Evolutionary conservation across 345 rosid species (phyloP), one percentile per base, ranked within the genome.

Genomic region (Salix viminalis): DNA sequence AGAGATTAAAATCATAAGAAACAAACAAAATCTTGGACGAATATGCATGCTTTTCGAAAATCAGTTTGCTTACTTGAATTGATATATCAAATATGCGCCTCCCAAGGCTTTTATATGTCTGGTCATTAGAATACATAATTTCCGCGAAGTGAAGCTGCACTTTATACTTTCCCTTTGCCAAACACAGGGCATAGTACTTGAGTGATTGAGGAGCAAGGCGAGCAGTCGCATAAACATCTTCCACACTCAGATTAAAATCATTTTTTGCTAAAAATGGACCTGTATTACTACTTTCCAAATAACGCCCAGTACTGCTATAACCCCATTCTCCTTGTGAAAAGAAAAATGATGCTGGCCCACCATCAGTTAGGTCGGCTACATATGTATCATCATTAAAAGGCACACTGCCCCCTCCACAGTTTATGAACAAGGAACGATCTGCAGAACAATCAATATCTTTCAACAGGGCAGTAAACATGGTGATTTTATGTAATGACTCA

Each of bases 101-200:
- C 15, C 99, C 97, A 10, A 87, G 77, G 85, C 99, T 95, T 60
- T 56, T 79, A 75, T 41, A 95, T 16, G 82, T 81, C 80, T 80
- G 65, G 46, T 87, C 88, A 70, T 86, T 21, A 3, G 94, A 71
- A 75, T 76, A 93, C 90, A 88, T 90, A 44, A 95, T 91, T 83
- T 95, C 99, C 24, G 99, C 93, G 75, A 95, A 95, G 79, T 93
- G 92, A 44, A 95, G 97, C 52, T 76, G 75, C 23, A 95, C 90
- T 52, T 82, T 89, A 71, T 93, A 95, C 73, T 84, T 82, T 60
- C 91, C 93, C 7, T 37, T 9, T 37, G 26, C 74, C 94, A 95
- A 64, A 64, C 97, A 95, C 8, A 90, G 84, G 76, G 89, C 98
- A 77, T 89, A 95, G 86, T 93, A 93, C 82, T 79, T 95, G 73